Base-by-base conservation (phyloP, 345 rosid genomes). In the Gynandropsis gynandra region DNA sequence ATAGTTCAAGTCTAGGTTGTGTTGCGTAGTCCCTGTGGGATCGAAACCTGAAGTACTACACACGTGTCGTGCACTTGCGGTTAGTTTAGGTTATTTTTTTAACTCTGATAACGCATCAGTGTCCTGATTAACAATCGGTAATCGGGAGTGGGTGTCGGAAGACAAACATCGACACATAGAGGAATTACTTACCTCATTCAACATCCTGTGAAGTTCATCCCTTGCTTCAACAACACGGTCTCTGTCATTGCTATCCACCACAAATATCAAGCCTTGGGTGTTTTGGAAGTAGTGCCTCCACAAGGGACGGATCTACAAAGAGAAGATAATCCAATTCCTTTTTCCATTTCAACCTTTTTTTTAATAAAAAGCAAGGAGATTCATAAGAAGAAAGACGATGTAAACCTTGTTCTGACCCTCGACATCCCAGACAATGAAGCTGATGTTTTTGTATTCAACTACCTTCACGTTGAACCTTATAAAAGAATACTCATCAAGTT, bases 361-460 rank as follows among this genome's bases (percentile, higher is more conserved):
- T n/a, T n/a, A n/a, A n/a, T n/a, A n/a, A n/a, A n/a, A n/a, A n/a
- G n/a, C n/a, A 5, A 24, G 29, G 29, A 24, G 29, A 2, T 24
- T 24, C 29, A 24, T 24, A 24, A 24, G 29, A 24, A 24, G 5
- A 37, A 10, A 37, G 15, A 10, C 3, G 3, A 10, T 3, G 1
- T 8, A 18, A 72, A 78, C 80, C 83, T 78, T 75, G 78, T n/a
- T 78, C 83, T 78, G 83, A 29, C 83, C 83, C 18, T 80, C 83
- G 5, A 78, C 83, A 67, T 78, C 83, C 83, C 83, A 78, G 12
- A 78, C 83, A 3, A 80, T 78, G 66, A 78, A 78, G 76, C 83
- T 78, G 61, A 78, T 78, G 63, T 78, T 78, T 74, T 78, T 78
- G 61, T 78, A 78, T 29, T 78, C 83, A 50, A 78, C 83, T 9